Percentiles rank a stretch among this genome's conserved stretches.
phyloP scores from a whole-genome alignment of 371 early-diverging fungal species.

The Mortierella sp. region DNA sequence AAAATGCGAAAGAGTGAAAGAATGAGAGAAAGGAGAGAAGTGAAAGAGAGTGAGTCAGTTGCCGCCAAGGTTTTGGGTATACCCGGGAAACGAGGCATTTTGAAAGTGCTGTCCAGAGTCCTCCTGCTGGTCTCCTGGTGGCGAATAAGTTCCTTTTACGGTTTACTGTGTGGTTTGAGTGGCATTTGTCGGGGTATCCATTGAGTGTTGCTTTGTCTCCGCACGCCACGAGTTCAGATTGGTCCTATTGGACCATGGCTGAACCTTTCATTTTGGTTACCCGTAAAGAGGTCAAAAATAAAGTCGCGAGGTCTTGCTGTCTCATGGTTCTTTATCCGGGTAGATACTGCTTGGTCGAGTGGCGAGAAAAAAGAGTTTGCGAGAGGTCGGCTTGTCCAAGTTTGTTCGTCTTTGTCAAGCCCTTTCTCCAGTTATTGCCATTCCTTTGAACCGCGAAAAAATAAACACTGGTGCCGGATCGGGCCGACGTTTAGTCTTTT shows the following conservation, averaged over 20 bases:
- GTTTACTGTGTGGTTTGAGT: too few species aligned
- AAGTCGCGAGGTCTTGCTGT: too few species aligned
- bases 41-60: slow-evolving; percentile 4
- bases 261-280: background rate
- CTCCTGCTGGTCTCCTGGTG: background rate
- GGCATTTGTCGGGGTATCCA: background rate
- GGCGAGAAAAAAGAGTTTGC: background rate
- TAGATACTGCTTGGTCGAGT: background rate
- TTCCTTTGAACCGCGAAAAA: slow-evolving; percentile 4
- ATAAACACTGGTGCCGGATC: slow-evolving; percentile 6
- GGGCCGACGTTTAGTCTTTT: background rate
- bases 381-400: background rate
- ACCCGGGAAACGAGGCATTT: slow-evolving; percentile 4
- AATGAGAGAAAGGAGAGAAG: background rate
- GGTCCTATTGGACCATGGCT: background rate
- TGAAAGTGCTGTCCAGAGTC: background rate
- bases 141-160: too few species aligned
- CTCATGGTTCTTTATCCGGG: too few species aligned
- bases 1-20: background rate
- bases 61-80: background rate
- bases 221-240: background rate
- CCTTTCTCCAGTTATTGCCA: slow-evolving; percentile 39
- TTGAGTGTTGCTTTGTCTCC: background rate
- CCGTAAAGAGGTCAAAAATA: too few species aligned
- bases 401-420: background rate